Conservation (phyloP, 2,329 filamentous ascomycete genomes). For the Penicillium concentricum region DNA sequence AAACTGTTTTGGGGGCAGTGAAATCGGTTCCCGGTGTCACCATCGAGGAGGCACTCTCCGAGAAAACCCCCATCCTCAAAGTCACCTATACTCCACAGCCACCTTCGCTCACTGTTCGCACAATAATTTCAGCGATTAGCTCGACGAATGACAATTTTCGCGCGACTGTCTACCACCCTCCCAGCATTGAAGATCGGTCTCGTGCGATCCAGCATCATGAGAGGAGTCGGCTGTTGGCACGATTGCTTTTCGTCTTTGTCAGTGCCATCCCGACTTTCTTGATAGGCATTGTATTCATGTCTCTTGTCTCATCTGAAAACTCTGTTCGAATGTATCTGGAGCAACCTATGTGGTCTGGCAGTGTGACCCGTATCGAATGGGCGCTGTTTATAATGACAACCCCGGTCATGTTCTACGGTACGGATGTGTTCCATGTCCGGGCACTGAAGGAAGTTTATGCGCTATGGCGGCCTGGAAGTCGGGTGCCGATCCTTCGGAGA, state of each 20-base stretch:
- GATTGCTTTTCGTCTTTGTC: constrained; percentile 67
- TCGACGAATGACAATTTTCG: constrained; percentile 64
- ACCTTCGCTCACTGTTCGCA: constrained; percentile 71
- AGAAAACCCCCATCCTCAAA: constrained; percentile 65
- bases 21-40: constrained; percentile 50
- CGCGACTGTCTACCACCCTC: constrained; percentile 72
- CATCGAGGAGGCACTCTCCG: constrained; percentile 49
- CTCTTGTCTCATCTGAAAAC: constrained; percentile 64
- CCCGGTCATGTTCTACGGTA: constrained; percentile 81
- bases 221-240: constrained; percentile 64
- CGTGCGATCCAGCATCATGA: constrained; percentile 70
- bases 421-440: constrained; percentile 78
- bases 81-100: constrained; percentile 68
- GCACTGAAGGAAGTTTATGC: constrained; percentile 75
- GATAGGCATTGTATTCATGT: constrained; percentile 90
- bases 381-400: constrained; percentile 78
- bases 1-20: constrained; percentile 39
- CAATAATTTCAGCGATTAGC: constrained; percentile 68
- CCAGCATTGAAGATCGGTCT: constrained; percentile 79
- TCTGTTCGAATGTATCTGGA: constrained; percentile 64
- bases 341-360: constrained; percentile 66
- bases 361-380: constrained; percentile 73
- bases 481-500: constrained; percentile 67
- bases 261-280: constrained; percentile 79
- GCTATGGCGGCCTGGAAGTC: constrained; percentile 75